These are phyloP conservation scores for Ligustrum vulgare DNA, from an alignment of 257 asterid genomes.

Conservation along the genomic window DNA sequence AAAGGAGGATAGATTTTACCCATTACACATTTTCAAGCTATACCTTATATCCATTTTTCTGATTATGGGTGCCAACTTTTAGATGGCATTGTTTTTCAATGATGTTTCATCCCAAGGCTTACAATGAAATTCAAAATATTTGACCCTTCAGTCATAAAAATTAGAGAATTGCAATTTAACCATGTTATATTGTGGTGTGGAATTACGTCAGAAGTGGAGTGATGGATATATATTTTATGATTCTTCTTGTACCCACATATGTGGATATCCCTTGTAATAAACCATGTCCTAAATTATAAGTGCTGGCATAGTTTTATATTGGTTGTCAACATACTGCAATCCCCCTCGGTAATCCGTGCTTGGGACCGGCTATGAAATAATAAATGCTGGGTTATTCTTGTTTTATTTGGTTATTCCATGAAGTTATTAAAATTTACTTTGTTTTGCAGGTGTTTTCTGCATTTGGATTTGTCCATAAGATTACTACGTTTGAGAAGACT, in stretches of 20 bases:
- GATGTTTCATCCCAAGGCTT: neutral
- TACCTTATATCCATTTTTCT: neutral
- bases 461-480: slow-evolving; percentile 88
- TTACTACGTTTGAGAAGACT: slow-evolving; percentile 93
- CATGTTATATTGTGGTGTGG: neutral
- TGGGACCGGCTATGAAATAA: neutral
- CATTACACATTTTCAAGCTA: neutral
- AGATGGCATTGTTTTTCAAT: neutral
- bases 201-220: neutral
- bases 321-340: neutral
- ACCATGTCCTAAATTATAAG: neutral
- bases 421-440: slow-evolving; percentile 21
- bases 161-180: neutral
- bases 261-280: neutral
- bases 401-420: slow-evolving; percentile 7
- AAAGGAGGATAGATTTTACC: neutral
- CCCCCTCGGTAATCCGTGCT: neutral
- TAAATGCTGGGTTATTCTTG: neutral
- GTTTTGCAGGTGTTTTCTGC: slow-evolving; percentile 80
- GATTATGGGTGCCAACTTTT: neutral
- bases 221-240: neutral
- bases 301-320: neutral
- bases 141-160: neutral
- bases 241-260: neutral
- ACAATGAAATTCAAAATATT: neutral